phyloP scores from a whole-genome alignment of 108 stramenopile genomes.

The Licmophora abbreviata region DNA sequence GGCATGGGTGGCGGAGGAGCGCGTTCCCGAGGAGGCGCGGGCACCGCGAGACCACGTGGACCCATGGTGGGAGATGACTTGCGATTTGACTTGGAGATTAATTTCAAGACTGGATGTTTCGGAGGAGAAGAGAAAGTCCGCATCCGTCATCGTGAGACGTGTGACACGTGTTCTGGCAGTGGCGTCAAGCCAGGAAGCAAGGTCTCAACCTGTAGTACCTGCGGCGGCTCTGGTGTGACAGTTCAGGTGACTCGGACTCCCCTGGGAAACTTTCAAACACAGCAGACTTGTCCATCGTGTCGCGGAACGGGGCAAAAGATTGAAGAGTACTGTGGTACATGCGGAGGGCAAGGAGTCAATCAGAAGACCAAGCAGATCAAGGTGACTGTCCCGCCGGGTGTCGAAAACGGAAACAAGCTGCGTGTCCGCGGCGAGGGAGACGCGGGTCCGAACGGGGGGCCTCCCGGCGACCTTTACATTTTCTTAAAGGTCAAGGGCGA shows the following conservation, averaged over 20 bases:
- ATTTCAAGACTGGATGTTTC: constrained; percentile 94
- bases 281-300: constrained; percentile 90
- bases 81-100: constrained; percentile 87
- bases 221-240: constrained; percentile 85
- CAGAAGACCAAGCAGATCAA: constrained; percentile 94
- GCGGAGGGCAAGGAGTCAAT: constrained; percentile 85
- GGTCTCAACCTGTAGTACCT: constrained; percentile 65
- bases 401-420: constrained; percentile 94
- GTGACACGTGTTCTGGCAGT: constrained; percentile 78
- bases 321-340: constrained; percentile 92
- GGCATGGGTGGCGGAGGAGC: constrained; percentile 36
- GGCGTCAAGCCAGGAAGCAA: constrained; percentile 87
- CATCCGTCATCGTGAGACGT: constrained; percentile 89
- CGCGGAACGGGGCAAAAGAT: constrained; percentile 88
- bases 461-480: constrained; percentile 93
- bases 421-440: constrained; percentile 94
- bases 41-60: constrained; percentile 39
- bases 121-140: constrained; percentile 93
- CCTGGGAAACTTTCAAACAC: constrained; percentile 93
- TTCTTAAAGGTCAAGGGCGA: constrained; percentile 92
- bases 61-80: constrained; percentile 84
- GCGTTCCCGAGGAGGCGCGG: constrained; percentile 52
- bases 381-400: constrained; percentile 92
- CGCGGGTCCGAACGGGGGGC: constrained; percentile 90
- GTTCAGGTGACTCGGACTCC: constrained; percentile 93